Base-by-base conservation (phyloP, 768 basidiomycete species). In the Heimioporus sp. region DNA sequence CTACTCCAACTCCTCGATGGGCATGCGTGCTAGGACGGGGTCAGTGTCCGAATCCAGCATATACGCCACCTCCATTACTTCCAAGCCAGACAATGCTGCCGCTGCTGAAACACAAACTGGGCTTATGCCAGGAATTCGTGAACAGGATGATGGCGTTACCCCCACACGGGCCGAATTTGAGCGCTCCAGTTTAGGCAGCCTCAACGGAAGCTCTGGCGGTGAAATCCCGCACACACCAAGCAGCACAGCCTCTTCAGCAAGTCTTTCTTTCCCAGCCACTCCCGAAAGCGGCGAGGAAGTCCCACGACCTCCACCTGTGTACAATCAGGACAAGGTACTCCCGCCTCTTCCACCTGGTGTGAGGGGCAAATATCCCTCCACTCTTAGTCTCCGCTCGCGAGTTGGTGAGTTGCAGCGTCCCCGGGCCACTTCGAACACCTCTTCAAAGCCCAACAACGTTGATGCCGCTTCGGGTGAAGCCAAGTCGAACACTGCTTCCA, bases 361-460 rank as follows among this genome's bases (percentile, higher is more conserved):
- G 4, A 60, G 43, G 41, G 49, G 48, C 31, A 69, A 64, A 40
- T 63, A 64, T 40, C 54, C 67, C 9, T 59, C 59, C 21, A 35
- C 48, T 21, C 49, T 60, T 3, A 28, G 56, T 20, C 62, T 59
- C 28, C 55, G 50, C 2, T 53, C 60, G 2, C 58, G 46, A 12
- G 15, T 43, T 1, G 42, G 34, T 12, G 48, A 21, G 2, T 19
- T 64, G 39, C 62, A 53, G 28, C 61, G 72, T 58, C 55, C 65
- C 7, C 63, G 68, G 60, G 75, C 49, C 70, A 76, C 64, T 64
- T 71, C 43, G 36, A 77, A 17, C 67, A 49, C 56, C 13, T 70
- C 55, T 41, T 67, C 57, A 3, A 52, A 52, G 12, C 65, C 65
- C 42, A 60, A 54, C 19, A 49, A 37, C n/a, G 15, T 11, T 35